phyloP scores from a whole-genome alignment of 345 rosid species.

The Trapa bicornis region DNA sequence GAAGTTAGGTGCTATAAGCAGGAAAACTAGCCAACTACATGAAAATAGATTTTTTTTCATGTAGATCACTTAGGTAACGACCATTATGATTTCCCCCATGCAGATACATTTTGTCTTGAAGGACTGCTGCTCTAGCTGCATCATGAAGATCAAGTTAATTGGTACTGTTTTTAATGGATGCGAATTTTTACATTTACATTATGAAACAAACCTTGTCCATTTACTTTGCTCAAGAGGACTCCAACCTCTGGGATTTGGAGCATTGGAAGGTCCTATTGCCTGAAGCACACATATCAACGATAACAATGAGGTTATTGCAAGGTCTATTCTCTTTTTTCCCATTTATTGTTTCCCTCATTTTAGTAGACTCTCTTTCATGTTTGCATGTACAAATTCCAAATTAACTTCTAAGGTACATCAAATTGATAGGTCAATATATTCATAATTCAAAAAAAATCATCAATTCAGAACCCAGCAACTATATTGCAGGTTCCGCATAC shows the following conservation, averaged over 20 bases:
- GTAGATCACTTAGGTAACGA: constrained; percentile 88
- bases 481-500: neutral
- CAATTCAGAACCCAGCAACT: neutral
- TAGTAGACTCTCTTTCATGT: neutral
- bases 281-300: constrained; percentile 19
- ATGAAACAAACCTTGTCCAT: constrained; percentile 74
- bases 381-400: neutral
- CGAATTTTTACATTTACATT: neutral
- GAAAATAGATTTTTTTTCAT: constrained; percentile 45
- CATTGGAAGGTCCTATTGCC: constrained; percentile 94
- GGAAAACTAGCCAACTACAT: neutral
- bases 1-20: neutral
- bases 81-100: constrained; percentile 98
- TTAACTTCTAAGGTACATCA: neutral
- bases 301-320: neutral
- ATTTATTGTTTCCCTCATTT: neutral
- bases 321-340: neutral
- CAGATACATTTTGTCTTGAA: constrained; percentile 90
- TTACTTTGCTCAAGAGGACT: constrained; percentile 87
- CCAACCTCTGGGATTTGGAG: constrained; percentile 87
- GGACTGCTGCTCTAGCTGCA: constrained; percentile 82
- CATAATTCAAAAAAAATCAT: neutral
- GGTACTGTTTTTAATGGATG: neutral
- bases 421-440: neutral
- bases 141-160: neutral